phyloP scores from a whole-genome alignment of 176 grass and related monocot species.

The Pontederia paniculata region DNA sequence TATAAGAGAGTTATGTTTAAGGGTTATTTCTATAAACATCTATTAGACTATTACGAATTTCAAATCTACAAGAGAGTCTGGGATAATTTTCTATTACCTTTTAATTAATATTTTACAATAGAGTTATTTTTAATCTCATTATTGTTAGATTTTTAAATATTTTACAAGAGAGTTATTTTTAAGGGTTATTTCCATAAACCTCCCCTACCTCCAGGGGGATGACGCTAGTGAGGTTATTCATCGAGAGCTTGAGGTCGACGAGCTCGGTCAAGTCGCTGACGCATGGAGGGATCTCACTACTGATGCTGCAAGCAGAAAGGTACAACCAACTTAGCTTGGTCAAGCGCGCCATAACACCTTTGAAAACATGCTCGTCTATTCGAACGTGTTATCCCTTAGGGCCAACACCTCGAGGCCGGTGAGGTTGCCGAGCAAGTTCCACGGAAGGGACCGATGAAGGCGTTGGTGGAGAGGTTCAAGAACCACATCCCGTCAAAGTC shows the following conservation, averaged over 20 bases:
- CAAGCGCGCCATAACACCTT: constrained; percentile 1
- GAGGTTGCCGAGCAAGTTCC: constrained; percentile 5
- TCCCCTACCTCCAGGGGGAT: constrained; percentile 7
- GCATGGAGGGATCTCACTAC: neutral
- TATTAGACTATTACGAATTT: too few relatives aligned
- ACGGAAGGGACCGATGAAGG: constrained; percentile 4
- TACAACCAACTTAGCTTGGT: constrained; percentile 10
- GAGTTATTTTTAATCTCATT: too few relatives aligned
- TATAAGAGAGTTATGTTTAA: too few relatives aligned
- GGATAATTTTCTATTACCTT: too few relatives aligned
- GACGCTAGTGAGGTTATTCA: neutral
- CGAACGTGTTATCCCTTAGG: constrained; percentile 4
- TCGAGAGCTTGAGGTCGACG: constrained; percentile 2
- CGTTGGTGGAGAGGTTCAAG: constrained; percentile 14
- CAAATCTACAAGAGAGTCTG: too few relatives aligned
- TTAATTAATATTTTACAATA: too few relatives aligned
- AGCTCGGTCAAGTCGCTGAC: constrained; percentile 14
- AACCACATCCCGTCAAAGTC: neutral
- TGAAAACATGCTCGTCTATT: neutral
- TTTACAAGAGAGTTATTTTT: too few relatives aligned
- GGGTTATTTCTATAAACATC: too few relatives aligned
- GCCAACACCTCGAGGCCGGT: neutral
- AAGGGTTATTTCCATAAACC: too few relatives aligned
- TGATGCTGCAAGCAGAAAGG: neutral
- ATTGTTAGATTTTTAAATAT: too few relatives aligned